Evolutionary conservation across 441 rosid species (phyloP).

Genomic region (Pelargonium exstipulatum): DNA sequence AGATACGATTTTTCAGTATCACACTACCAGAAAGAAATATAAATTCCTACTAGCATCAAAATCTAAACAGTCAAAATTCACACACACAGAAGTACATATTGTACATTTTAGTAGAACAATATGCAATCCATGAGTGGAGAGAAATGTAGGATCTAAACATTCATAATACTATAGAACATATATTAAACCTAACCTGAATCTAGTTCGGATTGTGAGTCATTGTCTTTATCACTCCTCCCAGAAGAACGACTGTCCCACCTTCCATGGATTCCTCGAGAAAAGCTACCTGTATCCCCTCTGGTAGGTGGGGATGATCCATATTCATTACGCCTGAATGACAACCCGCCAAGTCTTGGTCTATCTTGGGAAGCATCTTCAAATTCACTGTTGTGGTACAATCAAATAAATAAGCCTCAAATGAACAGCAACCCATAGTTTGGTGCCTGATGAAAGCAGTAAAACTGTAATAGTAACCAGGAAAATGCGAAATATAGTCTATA

Average conservation of each 20-base stretch:
- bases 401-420: slow-evolving; percentile 18
- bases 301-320: slow-evolving; percentile 88
- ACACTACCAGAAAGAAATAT: neutral
- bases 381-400: slow-evolving; percentile 36
- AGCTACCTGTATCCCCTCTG: slow-evolving; percentile 60
- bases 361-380: slow-evolving; percentile 62
- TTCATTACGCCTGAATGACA: slow-evolving; percentile 57
- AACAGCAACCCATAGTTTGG: neutral
- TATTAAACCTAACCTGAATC: slow-evolving; percentile 56
- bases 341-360: slow-evolving; percentile 50
- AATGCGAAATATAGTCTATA: neutral
- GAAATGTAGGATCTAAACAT: neutral
- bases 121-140: neutral
- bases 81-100: neutral
- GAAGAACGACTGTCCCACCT: slow-evolving; percentile 86
- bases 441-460: slow-evolving; percentile 9
- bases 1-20: neutral
- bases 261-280: slow-evolving; percentile 57
- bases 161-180: neutral
- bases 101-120: neutral
- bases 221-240: slow-evolving; percentile 70
- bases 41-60: too few relatives aligned
- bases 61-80: neutral
- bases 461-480: slow-evolving; percentile 11
- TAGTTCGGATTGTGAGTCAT: slow-evolving; percentile 66